Evolutionary conservation across 2,329 filamentous ascomycete genomes (phyloP), one percentile per base, ranked within the genome.

Genomic region (Sclerotinia trifoliorum): DNA sequence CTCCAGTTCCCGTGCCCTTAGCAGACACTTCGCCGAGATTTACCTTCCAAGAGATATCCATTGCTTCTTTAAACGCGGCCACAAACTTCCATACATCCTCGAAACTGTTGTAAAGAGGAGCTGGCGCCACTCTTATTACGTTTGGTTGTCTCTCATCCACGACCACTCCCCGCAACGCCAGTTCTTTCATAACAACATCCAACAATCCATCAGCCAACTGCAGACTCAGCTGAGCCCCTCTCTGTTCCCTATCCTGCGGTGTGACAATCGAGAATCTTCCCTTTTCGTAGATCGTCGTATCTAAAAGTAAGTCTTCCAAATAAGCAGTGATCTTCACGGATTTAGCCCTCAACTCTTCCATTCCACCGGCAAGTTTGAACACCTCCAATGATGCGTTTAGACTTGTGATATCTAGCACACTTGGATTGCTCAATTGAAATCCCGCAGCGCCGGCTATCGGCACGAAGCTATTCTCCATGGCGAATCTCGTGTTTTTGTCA

Each of bases 361-460:
- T 90, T 21, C 80, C 81, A 3, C 83, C 84, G 0, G 90, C 89
- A 68, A 85, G 81, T 55, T 84, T 83, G 79, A 93, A 94, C n/a
- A 94, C 80, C 72, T 90, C 86, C 3, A 94, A 80, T 8, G 87
- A 90, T 1, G 90, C 89, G 61, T 85, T 80, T 15, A 94, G 82
- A 42, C 88, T 86, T 17, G 88, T 91, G 71, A 91, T 86, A 75
- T 93, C 90, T n/a, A 93, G 80, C 21, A 90, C 87, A 42, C 86
- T 90, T 0, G 91, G 90, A 74, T 94, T 94, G 55, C 87, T 90
- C 49, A 94, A 79, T 77, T 94, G 91, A 77, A 90, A 94, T 3
- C 91, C 91, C 13, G 87, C 88, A 0, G 91, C 91, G 26, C 91
- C 91, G 3, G 85, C 81, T 61, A 90, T 90, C 4, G 91, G 90